A percentile compares a stretch with the other conserved stretches of the same genome.
Conservation (phyloP, 2,329 filamentous ascomycete species). For the Fusarium lateritium region DNA sequence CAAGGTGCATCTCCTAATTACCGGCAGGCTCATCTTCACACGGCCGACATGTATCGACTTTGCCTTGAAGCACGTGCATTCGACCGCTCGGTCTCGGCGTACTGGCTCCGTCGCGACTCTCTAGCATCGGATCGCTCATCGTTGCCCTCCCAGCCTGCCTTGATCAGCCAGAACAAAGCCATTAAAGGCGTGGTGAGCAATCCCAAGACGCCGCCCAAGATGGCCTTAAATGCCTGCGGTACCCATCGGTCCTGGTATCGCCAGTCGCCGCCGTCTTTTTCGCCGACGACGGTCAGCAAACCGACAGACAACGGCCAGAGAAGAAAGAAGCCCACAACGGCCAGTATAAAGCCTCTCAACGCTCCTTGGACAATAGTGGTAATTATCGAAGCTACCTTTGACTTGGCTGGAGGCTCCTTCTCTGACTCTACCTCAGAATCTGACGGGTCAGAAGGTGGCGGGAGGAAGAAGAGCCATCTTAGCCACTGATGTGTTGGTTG, state of each 20-base stretch:
- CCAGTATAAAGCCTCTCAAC: slow-evolving; percentile 48
- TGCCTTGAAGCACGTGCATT: slow-evolving; percentile 7
- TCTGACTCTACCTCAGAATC: background rate
- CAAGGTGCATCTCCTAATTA: background rate
- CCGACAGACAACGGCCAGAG: slow-evolving; percentile 62
- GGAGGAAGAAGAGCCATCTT: slow-evolving; percentile 56
- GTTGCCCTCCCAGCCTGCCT: slow-evolving; percentile 61
- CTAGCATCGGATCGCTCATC: slow-evolving; percentile 21
- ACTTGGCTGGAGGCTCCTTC: slow-evolving; percentile 3
- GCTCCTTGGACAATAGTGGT: slow-evolving; percentile 50
- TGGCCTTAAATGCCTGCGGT: slow-evolving; percentile 65
- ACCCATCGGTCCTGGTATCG: slow-evolving; percentile 60
- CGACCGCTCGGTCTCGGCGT: background rate
- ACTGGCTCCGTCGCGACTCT: slow-evolving; percentile 11
- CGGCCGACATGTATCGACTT: background rate
- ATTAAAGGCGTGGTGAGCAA: slow-evolving; percentile 64
- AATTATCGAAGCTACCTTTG: background rate
- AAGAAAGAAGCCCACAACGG: slow-evolving; percentile 57
- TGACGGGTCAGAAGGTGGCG: slow-evolving; percentile 2
- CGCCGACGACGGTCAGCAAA: slow-evolving; percentile 58
- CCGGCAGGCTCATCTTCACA: background rate
- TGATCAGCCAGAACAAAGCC: slow-evolving; percentile 65
- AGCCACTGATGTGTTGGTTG: slow-evolving; percentile 53
- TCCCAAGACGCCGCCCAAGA: slow-evolving; percentile 63
- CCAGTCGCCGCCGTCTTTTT: slow-evolving; percentile 58